Conservation (phyloP, 768 basidiomycete species). For the Tephrocybe sp. region DNA sequence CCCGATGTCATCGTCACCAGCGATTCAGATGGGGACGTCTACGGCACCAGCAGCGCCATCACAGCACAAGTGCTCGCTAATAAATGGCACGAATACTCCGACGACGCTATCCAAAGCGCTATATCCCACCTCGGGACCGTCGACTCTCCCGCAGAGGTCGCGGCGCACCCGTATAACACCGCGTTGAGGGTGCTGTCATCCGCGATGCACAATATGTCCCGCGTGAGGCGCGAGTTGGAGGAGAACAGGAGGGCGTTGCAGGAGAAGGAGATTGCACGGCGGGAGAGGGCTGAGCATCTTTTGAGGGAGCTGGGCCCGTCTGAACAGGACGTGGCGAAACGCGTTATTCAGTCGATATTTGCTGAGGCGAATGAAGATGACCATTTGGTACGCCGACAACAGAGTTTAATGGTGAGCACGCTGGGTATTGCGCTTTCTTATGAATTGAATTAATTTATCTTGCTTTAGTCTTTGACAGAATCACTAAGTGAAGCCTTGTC, state of each 20-base stretch:
- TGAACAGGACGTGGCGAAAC: slow-evolving; percentile 65
- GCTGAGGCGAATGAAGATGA: slow-evolving; percentile 44
- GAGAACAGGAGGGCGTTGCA: slow-evolving; percentile 46
- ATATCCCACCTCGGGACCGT: slow-evolving; percentile 47
- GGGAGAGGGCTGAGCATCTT: slow-evolving; percentile 49
- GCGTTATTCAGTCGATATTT: slow-evolving; percentile 67
- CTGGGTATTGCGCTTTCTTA: too few species aligned
- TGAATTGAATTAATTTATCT: background rate
- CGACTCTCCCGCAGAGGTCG: slow-evolving; percentile 44
- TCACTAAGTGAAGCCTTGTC: slow-evolving; percentile 55
- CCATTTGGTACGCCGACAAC: slow-evolving; percentile 51
- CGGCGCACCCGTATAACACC: slow-evolving; percentile 60
- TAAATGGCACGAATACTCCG: slow-evolving; percentile 76
- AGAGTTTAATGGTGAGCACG: slow-evolving; percentile 60
- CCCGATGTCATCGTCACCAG: slow-evolving; percentile 32
- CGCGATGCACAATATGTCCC: slow-evolving; percentile 56
- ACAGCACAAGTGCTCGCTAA: slow-evolving; percentile 56
- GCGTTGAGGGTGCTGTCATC: slow-evolving; percentile 69
- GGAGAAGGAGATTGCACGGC: slow-evolving; percentile 58
- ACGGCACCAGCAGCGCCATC: slow-evolving; percentile 26
- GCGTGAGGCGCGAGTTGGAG: slow-evolving; percentile 62
- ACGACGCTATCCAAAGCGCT: slow-evolving; percentile 66
- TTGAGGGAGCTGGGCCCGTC: slow-evolving; percentile 55
- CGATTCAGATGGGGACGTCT: slow-evolving; percentile 31
- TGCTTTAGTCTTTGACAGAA: slow-evolving; percentile 44